Evolutionary conservation across 257 asterid species (phyloP).

Genomic region (Mitragyna speciosa): DNA sequence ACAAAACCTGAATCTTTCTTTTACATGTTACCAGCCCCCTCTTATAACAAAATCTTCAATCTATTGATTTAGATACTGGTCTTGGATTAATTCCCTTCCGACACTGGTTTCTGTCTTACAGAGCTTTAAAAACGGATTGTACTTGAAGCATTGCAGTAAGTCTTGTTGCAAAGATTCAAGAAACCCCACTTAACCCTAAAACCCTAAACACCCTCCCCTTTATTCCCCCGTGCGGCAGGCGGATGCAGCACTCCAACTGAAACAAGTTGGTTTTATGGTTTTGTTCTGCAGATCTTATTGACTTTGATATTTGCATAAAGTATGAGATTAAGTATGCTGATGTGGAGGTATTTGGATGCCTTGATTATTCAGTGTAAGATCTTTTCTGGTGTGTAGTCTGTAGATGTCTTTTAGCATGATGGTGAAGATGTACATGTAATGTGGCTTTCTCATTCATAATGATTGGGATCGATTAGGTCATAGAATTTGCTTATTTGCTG

Average conservation of each 20-base stretch:
- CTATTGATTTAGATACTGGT: not conserved
- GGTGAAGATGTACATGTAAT: not conserved
- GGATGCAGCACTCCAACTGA: not conserved
- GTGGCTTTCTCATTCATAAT: too few relatives aligned
- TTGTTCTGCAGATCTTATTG: not conserved
- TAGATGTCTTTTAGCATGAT: not conserved
- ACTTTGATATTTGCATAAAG: constrained; percentile 6
- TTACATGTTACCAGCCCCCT: not conserved
- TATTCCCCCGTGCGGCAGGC: too few relatives aligned
- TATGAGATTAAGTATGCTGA: not conserved
- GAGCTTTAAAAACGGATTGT: not conserved
- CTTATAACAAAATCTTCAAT: not conserved
- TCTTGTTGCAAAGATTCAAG: not conserved
- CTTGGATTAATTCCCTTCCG: not conserved
- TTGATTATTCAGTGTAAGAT: not conserved
- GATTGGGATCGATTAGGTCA: too few relatives aligned
- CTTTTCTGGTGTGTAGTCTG: not conserved
- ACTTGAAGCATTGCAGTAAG: not conserved
- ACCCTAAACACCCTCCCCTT: too few relatives aligned
- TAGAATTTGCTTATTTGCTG: too few relatives aligned
- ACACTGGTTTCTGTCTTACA: not conserved
- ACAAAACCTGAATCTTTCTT: not conserved
- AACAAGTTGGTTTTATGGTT: not conserved
- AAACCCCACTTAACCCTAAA: not conserved
- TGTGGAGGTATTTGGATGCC: not conserved